phyloP scores from a whole-genome alignment of 2,329 filamentous ascomycete species.

The Verticillium zaregamsianum region DNA sequence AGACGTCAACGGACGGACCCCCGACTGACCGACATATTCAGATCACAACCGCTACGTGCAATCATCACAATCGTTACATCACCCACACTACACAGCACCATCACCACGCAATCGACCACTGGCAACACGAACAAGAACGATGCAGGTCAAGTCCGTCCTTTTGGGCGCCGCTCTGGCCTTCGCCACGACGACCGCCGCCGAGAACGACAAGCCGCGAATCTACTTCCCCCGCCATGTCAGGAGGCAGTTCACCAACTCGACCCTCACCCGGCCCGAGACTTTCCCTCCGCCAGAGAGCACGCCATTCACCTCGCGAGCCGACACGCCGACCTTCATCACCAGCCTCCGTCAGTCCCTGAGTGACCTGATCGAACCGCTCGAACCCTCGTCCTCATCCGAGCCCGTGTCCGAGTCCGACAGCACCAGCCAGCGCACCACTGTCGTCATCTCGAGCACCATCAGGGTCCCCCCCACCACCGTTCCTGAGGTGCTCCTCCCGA shows the following conservation, averaged over 20 bases:
- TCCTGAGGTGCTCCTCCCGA: background rate
- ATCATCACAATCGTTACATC: slow-evolving; percentile 11
- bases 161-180: slow-evolving; percentile 46
- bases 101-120: background rate
- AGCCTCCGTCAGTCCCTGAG: slow-evolving; percentile 12
- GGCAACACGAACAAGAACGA: slow-evolving; percentile 26
- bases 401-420: slow-evolving; percentile 9
- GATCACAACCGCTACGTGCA: background rate
- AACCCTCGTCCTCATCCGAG: slow-evolving; percentile 8
- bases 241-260: slow-evolving; percentile 42
- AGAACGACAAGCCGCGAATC: slow-evolving; percentile 44
- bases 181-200: slow-evolving; percentile 38
- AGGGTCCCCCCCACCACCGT: slow-evolving; percentile 12
- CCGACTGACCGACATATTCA: slow-evolving; percentile 3
- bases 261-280: slow-evolving; percentile 25
- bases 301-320: slow-evolving; percentile 11
- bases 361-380: background rate
- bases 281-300: slow-evolving; percentile 19
- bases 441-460: slow-evolving; percentile 21
- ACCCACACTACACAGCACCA: background rate
- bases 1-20: slow-evolving; percentile 4
- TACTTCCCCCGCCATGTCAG: slow-evolving; percentile 56
- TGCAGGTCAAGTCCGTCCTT: slow-evolving; percentile 44
- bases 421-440: slow-evolving; percentile 16
- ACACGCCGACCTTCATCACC: slow-evolving; percentile 9